Evolutionary conservation across 2,329 filamentous ascomycete genomes (phyloP), one percentile per base, ranked within the genome.

Genomic region (Ophiognomonia clavigignenti-juglandacearum): DNA sequence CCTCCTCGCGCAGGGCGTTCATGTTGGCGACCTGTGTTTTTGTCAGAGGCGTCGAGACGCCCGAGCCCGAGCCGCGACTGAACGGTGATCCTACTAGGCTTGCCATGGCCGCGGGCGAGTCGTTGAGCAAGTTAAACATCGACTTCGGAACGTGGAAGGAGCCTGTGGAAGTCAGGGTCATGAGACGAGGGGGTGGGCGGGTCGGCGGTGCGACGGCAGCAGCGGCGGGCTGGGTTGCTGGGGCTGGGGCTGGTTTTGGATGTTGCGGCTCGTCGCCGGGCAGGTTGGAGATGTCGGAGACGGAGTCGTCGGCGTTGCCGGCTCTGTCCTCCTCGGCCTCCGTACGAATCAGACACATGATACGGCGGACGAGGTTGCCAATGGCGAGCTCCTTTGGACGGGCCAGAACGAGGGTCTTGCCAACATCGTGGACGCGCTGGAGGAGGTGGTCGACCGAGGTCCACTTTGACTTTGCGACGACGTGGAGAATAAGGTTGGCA

Each of bases 351-450:
- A 98, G 76, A 36, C 90, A 88, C 31, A 98, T 73, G 3, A 97
- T 87, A 53, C 93, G 83, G 51, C 91, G 83, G 39, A 96, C 88
- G 56, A 98, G 91, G 61, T 98, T 98, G 43, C 90, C 92, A 37
- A 96, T 89, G 5, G 90, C 88, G 57, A 96, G 84, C 69, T 97
- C 93, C 51, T 86, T 81, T 14, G 92, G 92, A 59, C 95, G 89
- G 7, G 93, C 91, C 46, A 85, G 80, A 29, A 86, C 83, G 36
- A 98, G 75, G 46, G 83, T 80, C 57, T 82, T 78, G 47, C 93
- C 93, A 20, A 92, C 83, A 50, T 83, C 78, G 54, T 87, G 83
- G 52, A 98, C 83, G 55, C 88, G 83, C 57, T 85, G 80, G 50
- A 97, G 81, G 42, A 98, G 81, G 59, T 85, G 82, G 41, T 82